These are phyloP conservation scores for Chloranthus sessilifolius DNA, from an alignment of 164 flowering plant genomes.

Conservation along the genomic window DNA sequence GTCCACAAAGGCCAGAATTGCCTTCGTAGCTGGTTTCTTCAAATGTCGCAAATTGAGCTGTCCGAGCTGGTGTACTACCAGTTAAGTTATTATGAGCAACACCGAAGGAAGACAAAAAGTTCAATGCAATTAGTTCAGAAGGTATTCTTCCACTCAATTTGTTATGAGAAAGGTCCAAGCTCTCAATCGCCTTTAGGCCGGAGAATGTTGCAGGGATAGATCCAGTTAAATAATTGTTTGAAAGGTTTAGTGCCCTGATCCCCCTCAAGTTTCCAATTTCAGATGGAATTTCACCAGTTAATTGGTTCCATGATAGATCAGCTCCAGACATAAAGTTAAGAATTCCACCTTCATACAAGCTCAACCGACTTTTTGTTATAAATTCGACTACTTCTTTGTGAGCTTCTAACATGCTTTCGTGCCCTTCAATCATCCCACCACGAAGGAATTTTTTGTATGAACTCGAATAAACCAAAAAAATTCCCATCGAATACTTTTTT, in stretches of 20 bases:
- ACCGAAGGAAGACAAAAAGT: conserved; percentile 7
- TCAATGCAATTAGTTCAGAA: conserved; percentile 5
- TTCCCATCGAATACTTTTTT: no score
- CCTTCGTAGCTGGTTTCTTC: conserved; percentile 14
- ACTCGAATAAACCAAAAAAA: no score
- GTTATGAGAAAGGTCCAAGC: conserved; percentile 27
- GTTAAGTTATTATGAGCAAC: conserved; percentile 25
- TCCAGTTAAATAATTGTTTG: conserved; percentile 13
- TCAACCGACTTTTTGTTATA: conserved; percentile 7
- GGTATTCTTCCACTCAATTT: conserved; percentile 22
- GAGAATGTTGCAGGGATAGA: conserved; percentile 11
- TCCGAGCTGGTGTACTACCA: conserved; percentile 10
- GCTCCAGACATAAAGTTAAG: conserved; percentile 17
- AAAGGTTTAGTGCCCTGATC: conserved; percentile 13
- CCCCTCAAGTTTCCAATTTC: conserved; percentile 15
- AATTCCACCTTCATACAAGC: conserved; percentile 7
- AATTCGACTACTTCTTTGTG: conserved; percentile 9
- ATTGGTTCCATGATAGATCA: conserved; percentile 19
- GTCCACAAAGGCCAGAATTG: conserved; percentile 22
- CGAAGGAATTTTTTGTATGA: background rate
- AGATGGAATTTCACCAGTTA: conserved; percentile 19
- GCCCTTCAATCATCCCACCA: background rate
- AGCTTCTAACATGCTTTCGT: no score
- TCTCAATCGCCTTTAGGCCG: conserved; percentile 12
- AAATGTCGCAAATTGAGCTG: conserved; percentile 19